phyloP scores from a whole-genome alignment of 768 basidiomycete species.

The Porphyrellus cyaneotinctus region DNA sequence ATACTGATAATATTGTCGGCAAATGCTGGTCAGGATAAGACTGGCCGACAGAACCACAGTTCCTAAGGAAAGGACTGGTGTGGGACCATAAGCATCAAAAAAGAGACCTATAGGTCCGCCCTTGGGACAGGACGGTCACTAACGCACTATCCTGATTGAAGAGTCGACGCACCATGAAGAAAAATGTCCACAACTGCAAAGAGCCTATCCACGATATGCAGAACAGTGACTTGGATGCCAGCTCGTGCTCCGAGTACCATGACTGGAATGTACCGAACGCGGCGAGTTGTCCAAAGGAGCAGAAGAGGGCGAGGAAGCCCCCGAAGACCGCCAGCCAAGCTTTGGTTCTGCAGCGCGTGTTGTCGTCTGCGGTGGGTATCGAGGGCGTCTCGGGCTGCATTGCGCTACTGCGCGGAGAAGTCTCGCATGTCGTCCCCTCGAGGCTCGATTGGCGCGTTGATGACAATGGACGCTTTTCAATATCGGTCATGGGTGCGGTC shows the following conservation, averaged over 20 bases:
- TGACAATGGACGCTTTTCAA: slow-evolving; percentile 27
- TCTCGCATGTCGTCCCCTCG: slow-evolving; percentile 16
- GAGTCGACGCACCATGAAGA: slow-evolving; percentile 52
- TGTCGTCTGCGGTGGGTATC: slow-evolving; percentile 10
- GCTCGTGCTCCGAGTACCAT: slow-evolving; percentile 62
- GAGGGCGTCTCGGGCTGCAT: slow-evolving; percentile 17
- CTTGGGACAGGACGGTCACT: slow-evolving; percentile 31
- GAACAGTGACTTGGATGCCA: slow-evolving; percentile 45
- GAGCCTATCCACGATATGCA: slow-evolving; percentile 71
- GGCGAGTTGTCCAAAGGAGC: slow-evolving; percentile 67
- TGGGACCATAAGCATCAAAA: slow-evolving; percentile 61
- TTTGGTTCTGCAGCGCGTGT: slow-evolving; percentile 13
- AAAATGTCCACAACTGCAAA: slow-evolving; percentile 64
- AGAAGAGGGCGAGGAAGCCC: slow-evolving; percentile 62
- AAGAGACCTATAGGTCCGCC: slow-evolving; percentile 57
- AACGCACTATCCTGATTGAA: neutral
- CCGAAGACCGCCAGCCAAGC: slow-evolving; percentile 55
- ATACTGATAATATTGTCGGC: slow-evolving; percentile 55
- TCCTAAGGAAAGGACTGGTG: slow-evolving; percentile 48
- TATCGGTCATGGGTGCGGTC: slow-evolving; percentile 24
- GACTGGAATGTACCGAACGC: slow-evolving; percentile 71
- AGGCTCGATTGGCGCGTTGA: slow-evolving; percentile 20
- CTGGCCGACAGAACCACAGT: slow-evolving; percentile 46
- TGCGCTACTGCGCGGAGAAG: slow-evolving; percentile 23
- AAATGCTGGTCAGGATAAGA: slow-evolving; percentile 59